Conservation (phyloP, 169 alveolate genomes). For the Eimeria nieschulzi region DNA sequence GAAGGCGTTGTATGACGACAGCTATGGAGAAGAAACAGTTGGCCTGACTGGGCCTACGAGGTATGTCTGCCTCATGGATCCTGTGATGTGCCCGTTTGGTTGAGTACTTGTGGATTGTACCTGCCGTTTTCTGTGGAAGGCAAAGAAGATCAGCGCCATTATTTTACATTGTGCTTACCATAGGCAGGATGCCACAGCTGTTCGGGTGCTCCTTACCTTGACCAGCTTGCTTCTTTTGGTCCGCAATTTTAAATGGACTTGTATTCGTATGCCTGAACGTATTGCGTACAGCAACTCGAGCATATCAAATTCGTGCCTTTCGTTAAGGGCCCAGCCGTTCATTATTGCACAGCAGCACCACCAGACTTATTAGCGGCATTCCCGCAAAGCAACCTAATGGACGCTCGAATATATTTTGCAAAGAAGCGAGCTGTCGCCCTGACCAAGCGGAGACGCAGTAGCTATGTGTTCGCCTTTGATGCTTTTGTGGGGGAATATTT, state of each 20-base stretch:
- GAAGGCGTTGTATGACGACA: background rate
- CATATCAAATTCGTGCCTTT: background rate
- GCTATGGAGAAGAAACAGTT: background rate
- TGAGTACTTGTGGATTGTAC: background rate
- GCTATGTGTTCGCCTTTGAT: background rate
- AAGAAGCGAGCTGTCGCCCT: too few species aligned
- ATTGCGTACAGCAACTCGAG: background rate
- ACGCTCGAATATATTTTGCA: too few species aligned
- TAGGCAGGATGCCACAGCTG: background rate
- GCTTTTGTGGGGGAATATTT: background rate
- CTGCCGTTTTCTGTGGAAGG: background rate
- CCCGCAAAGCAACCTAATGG: too few species aligned
- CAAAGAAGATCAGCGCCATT: background rate
- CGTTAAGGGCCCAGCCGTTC: too few species aligned
- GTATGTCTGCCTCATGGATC: slow-evolving; percentile 43
- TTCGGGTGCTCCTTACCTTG: background rate
- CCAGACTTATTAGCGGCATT: too few species aligned
- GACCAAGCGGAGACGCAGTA: background rate
- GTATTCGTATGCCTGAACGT: background rate
- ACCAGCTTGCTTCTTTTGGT: background rate
- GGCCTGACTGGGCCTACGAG: background rate
- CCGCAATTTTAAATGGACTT: background rate
- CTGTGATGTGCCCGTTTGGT: background rate
- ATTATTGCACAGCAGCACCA: too few species aligned
- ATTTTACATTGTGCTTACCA: background rate